phyloP scores from a whole-genome alignment of 1,139 yeast genomes.

The Saccharomyces uvarum region DNA sequence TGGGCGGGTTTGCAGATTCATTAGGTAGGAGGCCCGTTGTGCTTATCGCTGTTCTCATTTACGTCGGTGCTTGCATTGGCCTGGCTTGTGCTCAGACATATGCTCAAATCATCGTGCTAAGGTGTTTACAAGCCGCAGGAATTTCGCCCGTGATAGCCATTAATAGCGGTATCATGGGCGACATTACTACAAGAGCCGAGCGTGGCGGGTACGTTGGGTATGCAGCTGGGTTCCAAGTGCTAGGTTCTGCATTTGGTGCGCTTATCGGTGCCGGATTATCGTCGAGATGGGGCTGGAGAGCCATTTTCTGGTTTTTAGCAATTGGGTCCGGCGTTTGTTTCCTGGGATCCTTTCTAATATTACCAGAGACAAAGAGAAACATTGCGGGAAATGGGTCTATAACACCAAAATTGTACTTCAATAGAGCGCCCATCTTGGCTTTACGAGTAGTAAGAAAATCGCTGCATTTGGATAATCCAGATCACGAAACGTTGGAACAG shows the following conservation, averaged over 20 bases:
- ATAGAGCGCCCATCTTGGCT: constrained; percentile 40
- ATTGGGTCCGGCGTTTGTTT: constrained; percentile 47
- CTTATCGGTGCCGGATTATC: constrained; percentile 63
- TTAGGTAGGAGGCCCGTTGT: constrained; percentile 65
- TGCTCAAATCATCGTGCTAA: constrained; percentile 43
- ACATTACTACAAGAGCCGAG: constrained; percentile 50
- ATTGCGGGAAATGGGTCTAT: constrained; percentile 63
- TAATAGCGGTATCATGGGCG: constrained; percentile 60
- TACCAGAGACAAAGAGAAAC: constrained; percentile 68
- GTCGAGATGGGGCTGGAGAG: constrained; percentile 59
- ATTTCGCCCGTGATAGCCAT: constrained; percentile 66
- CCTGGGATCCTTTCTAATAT: constrained; percentile 34
- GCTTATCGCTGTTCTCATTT: constrained; percentile 43
- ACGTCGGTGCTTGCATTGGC: constrained; percentile 52
- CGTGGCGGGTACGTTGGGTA: constrained; percentile 62
- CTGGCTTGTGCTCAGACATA: constrained; percentile 44
- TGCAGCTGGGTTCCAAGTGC: constrained; percentile 52
- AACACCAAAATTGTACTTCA: constrained; percentile 36
- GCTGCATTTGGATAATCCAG: constrained; percentile 30
- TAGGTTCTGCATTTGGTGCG: constrained; percentile 75
- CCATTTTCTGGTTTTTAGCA: constrained; percentile 67
- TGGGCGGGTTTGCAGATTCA: constrained; percentile 59
- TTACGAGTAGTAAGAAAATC: constrained; percentile 19
- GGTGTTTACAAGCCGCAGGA: constrained; percentile 65
- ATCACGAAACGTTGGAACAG: constrained; percentile 30